Base-by-base conservation (phyloP, 2,329 filamentous ascomycete genomes). In the Fonsecaea nubica region DNA sequence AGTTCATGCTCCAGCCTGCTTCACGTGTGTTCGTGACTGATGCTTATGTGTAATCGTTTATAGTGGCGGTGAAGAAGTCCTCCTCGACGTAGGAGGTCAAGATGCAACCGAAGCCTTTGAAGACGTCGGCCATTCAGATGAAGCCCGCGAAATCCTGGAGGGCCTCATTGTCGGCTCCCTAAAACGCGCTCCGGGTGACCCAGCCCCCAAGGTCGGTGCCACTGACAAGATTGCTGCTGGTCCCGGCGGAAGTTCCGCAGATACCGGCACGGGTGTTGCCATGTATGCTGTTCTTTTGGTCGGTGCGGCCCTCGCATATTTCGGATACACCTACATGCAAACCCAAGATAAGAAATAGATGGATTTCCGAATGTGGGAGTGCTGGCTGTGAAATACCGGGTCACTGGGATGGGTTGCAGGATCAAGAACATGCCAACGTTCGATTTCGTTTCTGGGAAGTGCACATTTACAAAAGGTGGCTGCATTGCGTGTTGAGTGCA, bases 91-190 rank as follows among this genome's bases (percentile, higher is more conserved):
- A 71, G 95, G 86, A 76, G 95, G 95, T 74, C 93, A 97, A 83
- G 95, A 99, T 81, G 91, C 92, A 76, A 97, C 94, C 75, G 95
- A 98, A 83, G 94, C 95, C 69, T 99, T 99, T 79, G 95, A 99
- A 85, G 95, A 99, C 82, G 95, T 99, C 76, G 95, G 95, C 77
- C 95, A 99, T 90, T 96, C 92, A 76, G 95, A 99, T 81, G 95
- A 99, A 86, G 95, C 95, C 73, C 90, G 95, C 73, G 94, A 98
- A 84, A 94, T 96, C 73, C 89, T 99, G 65, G 89, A 90, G 36
- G 87, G 88, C 76, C 84, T 96, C 72, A 81, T 89, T 60, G 86
- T 95, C 72, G 93, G 92, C 72, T 85, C 78, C 42, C 81, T 97
- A 79, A 96, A 96, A 89, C 87, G 92, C 80, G 79, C 87, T 85